phyloP scores from a whole-genome alignment of 1,284 basidiomycete species.

The Cutaneotrichosporon sp. region DNA sequence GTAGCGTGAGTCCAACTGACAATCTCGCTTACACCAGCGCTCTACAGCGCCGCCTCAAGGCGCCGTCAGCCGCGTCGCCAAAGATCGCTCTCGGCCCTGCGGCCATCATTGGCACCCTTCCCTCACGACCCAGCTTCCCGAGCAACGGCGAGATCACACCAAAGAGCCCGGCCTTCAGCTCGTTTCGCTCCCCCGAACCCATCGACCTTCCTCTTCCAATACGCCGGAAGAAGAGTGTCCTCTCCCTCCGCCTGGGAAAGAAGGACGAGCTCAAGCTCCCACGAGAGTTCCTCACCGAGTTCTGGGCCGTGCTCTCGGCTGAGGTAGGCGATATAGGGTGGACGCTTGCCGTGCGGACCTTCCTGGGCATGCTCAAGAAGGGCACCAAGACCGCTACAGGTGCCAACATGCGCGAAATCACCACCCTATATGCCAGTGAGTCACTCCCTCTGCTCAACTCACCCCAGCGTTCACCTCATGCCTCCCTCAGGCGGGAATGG shows the following conservation, averaged over 20 bases:
- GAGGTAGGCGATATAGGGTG: conserved; percentile 48
- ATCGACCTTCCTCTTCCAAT: conserved; percentile 13
- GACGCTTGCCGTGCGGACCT: conserved; percentile 34
- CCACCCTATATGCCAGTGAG: conserved; percentile 44
- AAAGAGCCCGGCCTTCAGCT: conserved; percentile 8
- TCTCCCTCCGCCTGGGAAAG: conserved; percentile 26
- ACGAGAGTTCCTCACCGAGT: conserved; percentile 47
- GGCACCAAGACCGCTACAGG: conserved; percentile 49
- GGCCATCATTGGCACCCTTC: conserved; percentile 21
- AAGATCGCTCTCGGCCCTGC: neutral
- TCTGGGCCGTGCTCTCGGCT: conserved; percentile 41
- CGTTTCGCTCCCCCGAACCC: conserved; percentile 18
- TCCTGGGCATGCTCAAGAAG: conserved; percentile 41
- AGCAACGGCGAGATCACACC: neutral
- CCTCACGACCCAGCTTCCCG: conserved; percentile 2
- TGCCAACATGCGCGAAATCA: conserved; percentile 46
- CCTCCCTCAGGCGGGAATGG: conserved; percentile 30
- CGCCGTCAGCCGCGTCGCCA: conserved; percentile 1
- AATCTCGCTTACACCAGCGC: conserved; percentile 15
- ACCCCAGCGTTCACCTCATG: conserved; percentile 35
- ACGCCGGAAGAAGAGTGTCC: conserved; percentile 30
- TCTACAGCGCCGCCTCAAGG: conserved; percentile 20
- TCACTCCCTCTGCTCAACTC: neutral
- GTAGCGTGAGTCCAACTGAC: conserved; percentile 42
- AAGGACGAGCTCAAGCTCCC: conserved; percentile 46